Conservation (phyloP, 1,284 basidiomycete species). For the Cronartium quercuum region DNA sequence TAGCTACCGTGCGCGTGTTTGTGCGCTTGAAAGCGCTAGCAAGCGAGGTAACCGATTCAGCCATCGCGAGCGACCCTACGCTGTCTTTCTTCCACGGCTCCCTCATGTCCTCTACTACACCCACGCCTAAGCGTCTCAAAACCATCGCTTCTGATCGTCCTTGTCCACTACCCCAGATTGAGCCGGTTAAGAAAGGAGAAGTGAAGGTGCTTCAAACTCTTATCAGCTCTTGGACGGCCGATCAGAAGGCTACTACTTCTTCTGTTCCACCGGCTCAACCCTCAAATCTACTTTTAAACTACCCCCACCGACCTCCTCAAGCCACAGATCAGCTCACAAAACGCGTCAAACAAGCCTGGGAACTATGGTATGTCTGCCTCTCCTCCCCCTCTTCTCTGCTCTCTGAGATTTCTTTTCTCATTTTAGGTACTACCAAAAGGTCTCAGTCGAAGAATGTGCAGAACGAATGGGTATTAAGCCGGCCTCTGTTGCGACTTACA, state of each 20-base stretch:
- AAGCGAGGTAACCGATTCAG: background rate
- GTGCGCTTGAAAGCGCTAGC: background rate
- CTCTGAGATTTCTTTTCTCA: background rate
- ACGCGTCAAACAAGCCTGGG: slow-evolving; percentile 1
- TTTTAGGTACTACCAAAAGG: background rate
- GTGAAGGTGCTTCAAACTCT: background rate
- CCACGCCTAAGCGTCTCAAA: background rate
- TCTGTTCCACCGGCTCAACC: background rate
- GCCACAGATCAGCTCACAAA: background rate
- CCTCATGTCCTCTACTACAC: slow-evolving; percentile 3
- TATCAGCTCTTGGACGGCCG: background rate
- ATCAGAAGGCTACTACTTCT: background rate
- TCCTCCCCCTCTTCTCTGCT: background rate
- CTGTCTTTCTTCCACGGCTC: slow-evolving; percentile 10
- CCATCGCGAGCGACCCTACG: background rate
- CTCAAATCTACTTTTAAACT: background rate
- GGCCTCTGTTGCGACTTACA: background rate
- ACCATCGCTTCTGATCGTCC: no score
- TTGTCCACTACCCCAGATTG: background rate
- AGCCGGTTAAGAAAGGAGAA: background rate
- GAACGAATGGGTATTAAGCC: background rate
- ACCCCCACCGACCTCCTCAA: background rate
- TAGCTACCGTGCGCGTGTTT: slow-evolving; percentile 19
- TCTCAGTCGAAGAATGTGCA: background rate
- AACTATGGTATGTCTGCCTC: background rate